These are phyloP conservation scores for Botrytis galanthina DNA, from an alignment of 2,329 filamentous ascomycete genomes.

Conservation along the genomic window DNA sequence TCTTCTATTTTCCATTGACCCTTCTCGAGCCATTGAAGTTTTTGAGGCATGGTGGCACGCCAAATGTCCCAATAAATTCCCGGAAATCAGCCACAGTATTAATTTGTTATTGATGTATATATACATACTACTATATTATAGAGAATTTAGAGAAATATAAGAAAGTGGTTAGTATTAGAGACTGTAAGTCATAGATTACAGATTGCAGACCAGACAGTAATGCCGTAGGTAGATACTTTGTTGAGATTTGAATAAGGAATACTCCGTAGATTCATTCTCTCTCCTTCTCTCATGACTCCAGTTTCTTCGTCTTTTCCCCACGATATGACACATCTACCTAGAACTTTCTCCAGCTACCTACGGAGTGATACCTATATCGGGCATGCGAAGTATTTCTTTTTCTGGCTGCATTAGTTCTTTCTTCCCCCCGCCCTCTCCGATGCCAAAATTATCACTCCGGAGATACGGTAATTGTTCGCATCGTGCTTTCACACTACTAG, in stretches of 20 bases:
- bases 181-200: background rate
- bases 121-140: background rate
- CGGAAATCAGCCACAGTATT: background rate
- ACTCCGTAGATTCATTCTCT: no score
- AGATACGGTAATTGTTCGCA: background rate
- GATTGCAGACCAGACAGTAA: no score
- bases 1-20: background rate
- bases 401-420: background rate
- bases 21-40: no score
- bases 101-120: background rate
- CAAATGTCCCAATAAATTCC: background rate
- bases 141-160: background rate
- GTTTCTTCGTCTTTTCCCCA: background rate
- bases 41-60: slow-evolving; percentile 1
- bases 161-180: background rate
- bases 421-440: background rate
- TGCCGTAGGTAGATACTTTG: background rate
- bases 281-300: background rate
- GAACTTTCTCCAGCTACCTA: background rate
- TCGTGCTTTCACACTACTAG: background rate
- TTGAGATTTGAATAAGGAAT: background rate
- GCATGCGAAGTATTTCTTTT: background rate
- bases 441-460: background rate
- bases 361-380: background rate
- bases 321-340: background rate